Conservation (phyloP, 2,329 filamentous ascomycete genomes). For the Paraphoma chrysanthemicola region DNA sequence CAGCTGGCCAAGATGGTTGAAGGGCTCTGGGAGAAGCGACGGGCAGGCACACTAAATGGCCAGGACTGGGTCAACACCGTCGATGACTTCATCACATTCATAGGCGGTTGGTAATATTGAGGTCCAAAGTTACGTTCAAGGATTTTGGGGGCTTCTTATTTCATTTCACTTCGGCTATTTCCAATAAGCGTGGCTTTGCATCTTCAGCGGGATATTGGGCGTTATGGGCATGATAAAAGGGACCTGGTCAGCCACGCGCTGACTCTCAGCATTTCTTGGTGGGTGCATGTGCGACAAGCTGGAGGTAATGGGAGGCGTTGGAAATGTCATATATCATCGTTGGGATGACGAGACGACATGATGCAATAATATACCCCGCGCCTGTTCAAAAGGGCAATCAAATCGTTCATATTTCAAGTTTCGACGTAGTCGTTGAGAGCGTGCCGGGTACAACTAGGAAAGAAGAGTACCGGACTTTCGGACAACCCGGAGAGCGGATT, state of each 20-base stretch:
- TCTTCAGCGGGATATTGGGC: neutral
- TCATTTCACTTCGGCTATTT: neutral
- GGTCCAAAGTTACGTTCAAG: too few species aligned
- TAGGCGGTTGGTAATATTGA: slow-evolving; percentile 33
- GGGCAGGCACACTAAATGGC: slow-evolving; percentile 35
- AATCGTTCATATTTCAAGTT: neutral
- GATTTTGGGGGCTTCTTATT: neutral
- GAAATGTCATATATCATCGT: neutral
- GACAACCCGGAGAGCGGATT: neutral
- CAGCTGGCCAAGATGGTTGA: slow-evolving; percentile 31
- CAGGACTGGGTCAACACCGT: slow-evolving; percentile 46
- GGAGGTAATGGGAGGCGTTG: neutral
- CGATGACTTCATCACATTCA: slow-evolving; percentile 42
- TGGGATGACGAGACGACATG: neutral
- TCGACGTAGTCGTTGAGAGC: too few species aligned
- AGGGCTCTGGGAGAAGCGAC: slow-evolving; percentile 44
- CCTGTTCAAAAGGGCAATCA: neutral
- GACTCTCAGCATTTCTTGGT: neutral
- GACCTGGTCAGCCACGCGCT: neutral
- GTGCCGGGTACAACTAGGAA: too few species aligned
- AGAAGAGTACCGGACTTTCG: neutral
- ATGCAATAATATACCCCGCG: neutral
- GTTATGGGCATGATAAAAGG: neutral
- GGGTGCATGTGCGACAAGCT: neutral
- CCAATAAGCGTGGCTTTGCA: neutral